Evolutionary conservation across 192 early-diverging fungal species (phyloP).

Genomic region (Backusella parvicylindrica): DNA sequence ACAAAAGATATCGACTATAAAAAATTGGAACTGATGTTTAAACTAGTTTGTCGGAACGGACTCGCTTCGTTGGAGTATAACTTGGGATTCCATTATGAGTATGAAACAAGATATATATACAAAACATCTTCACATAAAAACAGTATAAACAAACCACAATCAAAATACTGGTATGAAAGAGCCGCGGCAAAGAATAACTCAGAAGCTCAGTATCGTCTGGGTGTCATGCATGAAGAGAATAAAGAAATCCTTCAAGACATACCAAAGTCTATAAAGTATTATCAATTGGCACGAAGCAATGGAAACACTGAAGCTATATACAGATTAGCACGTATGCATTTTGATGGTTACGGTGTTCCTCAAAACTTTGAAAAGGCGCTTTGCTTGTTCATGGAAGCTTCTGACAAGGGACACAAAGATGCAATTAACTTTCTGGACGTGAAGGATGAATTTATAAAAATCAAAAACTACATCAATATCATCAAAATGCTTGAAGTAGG

Average conservation of each 20-base stretch:
- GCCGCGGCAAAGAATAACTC: conserved; percentile 17
- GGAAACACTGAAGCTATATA: conserved; percentile 18
- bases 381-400: background rate
- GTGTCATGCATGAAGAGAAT: conserved; percentile 17
- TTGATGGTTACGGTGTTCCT: background rate
- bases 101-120: background rate
- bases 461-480: background rate
- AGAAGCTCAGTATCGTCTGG: conserved; percentile 26
- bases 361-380: background rate
- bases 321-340: background rate
- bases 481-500: background rate
- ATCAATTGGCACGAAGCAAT: conserved; percentile 11
- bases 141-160: background rate
- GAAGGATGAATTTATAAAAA: background rate
- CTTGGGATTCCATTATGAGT: conserved; percentile 8
- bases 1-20: background rate
- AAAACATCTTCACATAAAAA: background rate
- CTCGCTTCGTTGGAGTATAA: background rate
- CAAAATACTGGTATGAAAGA: conserved; percentile 29
- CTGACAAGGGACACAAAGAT: background rate
- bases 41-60: background rate
- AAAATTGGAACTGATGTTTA: background rate
- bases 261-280: conserved; percentile 21
- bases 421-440: background rate
- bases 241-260: conserved; percentile 26